phyloP scores from a whole-genome alignment of 768 basidiomycete genomes.

The Saitozyma sp. region DNA sequence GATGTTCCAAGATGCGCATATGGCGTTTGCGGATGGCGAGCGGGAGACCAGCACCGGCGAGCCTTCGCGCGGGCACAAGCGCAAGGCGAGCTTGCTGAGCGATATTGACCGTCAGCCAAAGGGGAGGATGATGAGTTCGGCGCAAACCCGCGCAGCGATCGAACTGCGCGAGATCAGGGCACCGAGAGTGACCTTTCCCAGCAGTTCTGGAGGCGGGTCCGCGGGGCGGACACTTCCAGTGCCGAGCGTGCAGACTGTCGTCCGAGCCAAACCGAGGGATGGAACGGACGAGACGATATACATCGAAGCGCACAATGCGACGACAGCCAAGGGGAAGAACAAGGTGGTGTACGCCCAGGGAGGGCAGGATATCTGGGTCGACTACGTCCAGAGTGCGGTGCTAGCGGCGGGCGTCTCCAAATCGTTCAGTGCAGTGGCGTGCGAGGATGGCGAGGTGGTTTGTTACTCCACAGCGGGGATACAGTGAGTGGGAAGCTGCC shows the following conservation, averaged over 20 bases:
- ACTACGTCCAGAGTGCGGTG: constrained; percentile 77
- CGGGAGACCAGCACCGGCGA: constrained; percentile 5
- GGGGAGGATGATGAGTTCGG: constrained; percentile 16
- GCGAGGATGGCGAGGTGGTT: constrained; percentile 74
- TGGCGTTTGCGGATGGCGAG: constrained; percentile 25
- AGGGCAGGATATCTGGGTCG: constrained; percentile 74
- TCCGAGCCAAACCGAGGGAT: constrained; percentile 66
- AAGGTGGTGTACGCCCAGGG: constrained; percentile 70
- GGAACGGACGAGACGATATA: constrained; percentile 58
- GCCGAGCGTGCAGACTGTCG: constrained; percentile 64
- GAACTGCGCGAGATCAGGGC: constrained; percentile 61
- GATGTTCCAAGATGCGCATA: constrained; percentile 43
- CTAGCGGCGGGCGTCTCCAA: constrained; percentile 66
- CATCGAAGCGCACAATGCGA: constrained; percentile 77
- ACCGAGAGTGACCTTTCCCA: constrained; percentile 13
- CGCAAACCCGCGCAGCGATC: constrained; percentile 56
- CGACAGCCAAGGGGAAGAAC: constrained; percentile 60
- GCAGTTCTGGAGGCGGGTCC: constrained; percentile 3
- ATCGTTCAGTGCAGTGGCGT: constrained; percentile 71
- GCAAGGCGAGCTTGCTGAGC: constrained; percentile 22
- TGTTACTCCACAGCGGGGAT: constrained; percentile 83
- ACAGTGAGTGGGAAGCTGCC: constrained; percentile 59
- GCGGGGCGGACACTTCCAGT: constrained; percentile 57
- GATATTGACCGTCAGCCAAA: background rate
- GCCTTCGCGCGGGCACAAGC: constrained; percentile 23